These are phyloP conservation scores for Ceratocystis albifundus DNA, from an alignment of 2,329 filamentous ascomycete genomes.

Conservation along the genomic window DNA sequence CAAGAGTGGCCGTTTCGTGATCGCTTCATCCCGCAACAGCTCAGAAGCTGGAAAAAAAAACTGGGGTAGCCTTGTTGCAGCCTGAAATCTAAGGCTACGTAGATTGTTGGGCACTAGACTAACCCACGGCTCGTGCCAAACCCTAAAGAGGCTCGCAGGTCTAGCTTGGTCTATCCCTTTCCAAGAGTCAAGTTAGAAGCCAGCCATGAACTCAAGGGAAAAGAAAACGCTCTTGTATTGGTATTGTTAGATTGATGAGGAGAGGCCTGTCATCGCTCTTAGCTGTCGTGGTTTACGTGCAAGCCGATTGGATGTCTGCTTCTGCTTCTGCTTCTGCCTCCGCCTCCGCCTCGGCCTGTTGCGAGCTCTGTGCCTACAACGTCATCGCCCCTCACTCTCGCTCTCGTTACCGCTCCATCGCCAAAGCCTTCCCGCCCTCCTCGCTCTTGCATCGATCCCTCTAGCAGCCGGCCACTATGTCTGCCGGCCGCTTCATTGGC, in stretches of 20 bases:
- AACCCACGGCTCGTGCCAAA: neutral
- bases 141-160: neutral
- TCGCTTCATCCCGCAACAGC: neutral
- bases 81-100: constrained; percentile 3
- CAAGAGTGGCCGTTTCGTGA: neutral
- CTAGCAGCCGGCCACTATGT: neutral
- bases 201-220: too few relatives aligned
- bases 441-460: neutral
- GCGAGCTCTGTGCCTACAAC: too few relatives aligned
- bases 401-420: too few relatives aligned
- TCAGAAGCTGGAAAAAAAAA: neutral
- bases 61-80: constrained; percentile 8
- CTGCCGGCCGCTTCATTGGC: neutral
- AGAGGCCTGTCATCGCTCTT: neutral
- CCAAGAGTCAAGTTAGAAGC: too few relatives aligned
- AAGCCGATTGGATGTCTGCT: neutral
- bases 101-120: neutral
- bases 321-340: neutral
- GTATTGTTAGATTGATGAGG: neutral
- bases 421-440: neutral
- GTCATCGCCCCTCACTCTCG: too few relatives aligned
- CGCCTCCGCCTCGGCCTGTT: neutral
- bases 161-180: neutral
- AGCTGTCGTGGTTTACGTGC: neutral
- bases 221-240: too few relatives aligned